Conservation (phyloP, 352 stramenopile genomes). For the Blastocystis sp. region DNA sequence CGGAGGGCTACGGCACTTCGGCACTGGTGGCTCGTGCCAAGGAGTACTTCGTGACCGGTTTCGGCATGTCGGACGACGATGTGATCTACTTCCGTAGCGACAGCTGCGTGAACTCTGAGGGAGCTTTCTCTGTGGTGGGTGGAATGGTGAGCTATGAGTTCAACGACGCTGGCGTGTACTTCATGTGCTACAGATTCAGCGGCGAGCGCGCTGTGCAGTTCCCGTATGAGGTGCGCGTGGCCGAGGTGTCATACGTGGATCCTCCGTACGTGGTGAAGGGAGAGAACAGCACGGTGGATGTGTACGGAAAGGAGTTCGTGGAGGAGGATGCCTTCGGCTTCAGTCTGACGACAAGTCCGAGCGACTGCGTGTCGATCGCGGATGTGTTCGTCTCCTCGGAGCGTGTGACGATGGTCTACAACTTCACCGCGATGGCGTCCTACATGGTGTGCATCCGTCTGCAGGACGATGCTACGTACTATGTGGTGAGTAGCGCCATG, state of each 20-base stretch:
- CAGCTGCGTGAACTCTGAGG: constrained; percentile 11
- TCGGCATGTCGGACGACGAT: constrained; percentile 6
- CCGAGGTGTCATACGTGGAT: not conserved
- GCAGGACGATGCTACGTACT: not conserved
- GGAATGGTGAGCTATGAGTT: not conserved
- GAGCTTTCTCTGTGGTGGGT: not conserved
- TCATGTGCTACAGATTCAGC: constrained; percentile 34
- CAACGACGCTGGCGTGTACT: not conserved
- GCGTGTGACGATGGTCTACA: not conserved
- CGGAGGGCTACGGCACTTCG: constrained; percentile 1
- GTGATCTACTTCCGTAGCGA: constrained; percentile 24
- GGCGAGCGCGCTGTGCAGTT: constrained; percentile 30
- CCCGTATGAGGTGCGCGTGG: not conserved
- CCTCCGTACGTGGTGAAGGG: constrained; percentile 21
- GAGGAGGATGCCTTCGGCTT: constrained; percentile 31
- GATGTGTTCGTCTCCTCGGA: not conserved
- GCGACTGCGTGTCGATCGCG: not conserved
- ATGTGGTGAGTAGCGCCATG: not conserved
- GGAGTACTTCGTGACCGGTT: not conserved
- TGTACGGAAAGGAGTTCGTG: not conserved
- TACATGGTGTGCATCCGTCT: constrained; percentile 25
- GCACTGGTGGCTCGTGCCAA: not conserved
- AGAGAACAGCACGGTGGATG: not conserved
- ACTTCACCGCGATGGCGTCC: not conserved
- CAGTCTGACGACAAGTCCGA: not conserved